Base-by-base conservation (phyloP, 2,329 filamentous ascomycete species). In the Exophiala mesophila region DNA sequence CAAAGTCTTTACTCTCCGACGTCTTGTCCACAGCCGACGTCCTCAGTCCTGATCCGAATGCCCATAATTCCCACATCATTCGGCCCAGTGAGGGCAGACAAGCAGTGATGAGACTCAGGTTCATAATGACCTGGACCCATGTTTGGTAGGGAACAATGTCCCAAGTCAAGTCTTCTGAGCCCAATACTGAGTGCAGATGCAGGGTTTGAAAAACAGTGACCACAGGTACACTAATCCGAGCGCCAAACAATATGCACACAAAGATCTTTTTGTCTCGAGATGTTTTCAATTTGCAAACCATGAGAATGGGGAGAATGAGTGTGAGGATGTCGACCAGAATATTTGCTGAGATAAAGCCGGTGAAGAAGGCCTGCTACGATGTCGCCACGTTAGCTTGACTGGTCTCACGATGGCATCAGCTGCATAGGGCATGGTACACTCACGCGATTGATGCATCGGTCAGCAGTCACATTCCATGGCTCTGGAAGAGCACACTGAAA, bases 41-140 rank as follows among this genome's bases (percentile, higher is more conserved):
- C 21, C 31, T 23, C 12, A 43, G 15, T n/a, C 36, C 36, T 6
- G 44, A 43, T 3, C 44, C 39, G 13, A 37, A 38, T n/a, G 34
- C 32, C 44, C 35, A 39, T 12, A 43, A n/a, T n/a, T 47, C 39
- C 44, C 44, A 47, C 44, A 47, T 43, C 39, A 43, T 41, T 3
- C 32, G 41, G 13, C 44, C 44, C 9, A 50, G 28, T 13, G 43
- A 50, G 15, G 50, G 50, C 12, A 50, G 35, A 31, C 46, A 53
- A 10, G 50, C 50, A 15, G 50, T 47, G 33, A 47, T 47, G 37
- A 53, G 30, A 19, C 39, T 40, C 12, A 53, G 32, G 20, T 49
- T 50, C 42, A 48, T 49, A 16, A 50, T 30, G 41, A 53, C 29
- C 31, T 53, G 50, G 4, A 37, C 21, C 47, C 50, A 53, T 3